A percentile compares a stretch with the other conserved stretches of the same genome.
Conservation (phyloP, 352 stramenopile genomes). For the Saprolegnia parasitica region DNA sequence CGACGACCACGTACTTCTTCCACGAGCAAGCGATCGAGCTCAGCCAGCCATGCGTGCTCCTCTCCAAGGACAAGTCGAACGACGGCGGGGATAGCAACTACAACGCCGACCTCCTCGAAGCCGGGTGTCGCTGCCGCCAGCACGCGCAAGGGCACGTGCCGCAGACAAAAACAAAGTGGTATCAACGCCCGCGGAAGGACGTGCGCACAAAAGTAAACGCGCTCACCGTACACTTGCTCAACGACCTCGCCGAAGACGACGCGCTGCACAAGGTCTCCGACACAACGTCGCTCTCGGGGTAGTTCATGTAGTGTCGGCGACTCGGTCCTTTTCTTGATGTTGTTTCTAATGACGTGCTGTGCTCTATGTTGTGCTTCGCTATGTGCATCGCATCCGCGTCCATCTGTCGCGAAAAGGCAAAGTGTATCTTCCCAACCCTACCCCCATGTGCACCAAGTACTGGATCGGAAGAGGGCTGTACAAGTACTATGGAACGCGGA, state of each 20-base stretch:
- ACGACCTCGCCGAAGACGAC: conserved; percentile 16
- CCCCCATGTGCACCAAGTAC: too few species aligned
- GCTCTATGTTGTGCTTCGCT: too few species aligned
- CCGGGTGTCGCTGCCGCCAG: conserved; percentile 9
- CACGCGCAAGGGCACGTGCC: conserved; percentile 10
- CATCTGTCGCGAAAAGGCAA: too few species aligned
- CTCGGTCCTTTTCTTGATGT: too few species aligned
- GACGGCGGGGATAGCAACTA: neutral
- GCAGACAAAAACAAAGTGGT: conserved; percentile 11
- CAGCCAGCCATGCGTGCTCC: conserved; percentile 24
- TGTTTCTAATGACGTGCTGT: neutral
- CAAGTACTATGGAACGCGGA: too few species aligned
- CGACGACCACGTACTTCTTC: conserved; percentile 50
- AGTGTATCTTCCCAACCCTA: too few species aligned
- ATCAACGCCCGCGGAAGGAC: neutral
- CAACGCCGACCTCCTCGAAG: neutral
- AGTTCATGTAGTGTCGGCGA: neutral
- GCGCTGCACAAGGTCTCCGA: neutral
- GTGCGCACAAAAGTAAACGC: neutral
- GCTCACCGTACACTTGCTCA: conserved; percentile 26
- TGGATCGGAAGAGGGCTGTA: too few species aligned
- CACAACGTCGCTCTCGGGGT: neutral
- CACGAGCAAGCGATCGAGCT: conserved; percentile 42
- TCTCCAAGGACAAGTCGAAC: neutral
- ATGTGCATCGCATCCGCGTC: too few species aligned